Conservation (phyloP, 495 filamentous ascomycete genomes). For the Paragyromitra xinjiangensis region DNA sequence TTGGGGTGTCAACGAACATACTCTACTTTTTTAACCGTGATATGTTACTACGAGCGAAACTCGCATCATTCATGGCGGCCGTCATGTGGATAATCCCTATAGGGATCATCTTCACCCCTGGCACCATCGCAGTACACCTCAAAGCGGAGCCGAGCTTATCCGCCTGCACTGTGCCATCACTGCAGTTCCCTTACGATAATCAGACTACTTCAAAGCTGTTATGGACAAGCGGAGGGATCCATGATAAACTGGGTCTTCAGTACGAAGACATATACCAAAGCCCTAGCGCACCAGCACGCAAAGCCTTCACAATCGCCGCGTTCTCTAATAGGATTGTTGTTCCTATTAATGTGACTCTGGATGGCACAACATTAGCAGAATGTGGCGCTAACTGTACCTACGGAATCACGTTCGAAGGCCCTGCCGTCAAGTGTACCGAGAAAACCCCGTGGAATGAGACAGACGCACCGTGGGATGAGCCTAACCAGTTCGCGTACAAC, state of each 20-base stretch:
- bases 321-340: too few species aligned
- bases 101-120: background rate
- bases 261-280: too few species aligned
- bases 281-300: too few species aligned
- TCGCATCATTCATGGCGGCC: constrained; percentile 57
- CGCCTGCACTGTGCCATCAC: background rate
- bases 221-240: background rate
- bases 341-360: background rate
- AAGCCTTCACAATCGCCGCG: too few species aligned
- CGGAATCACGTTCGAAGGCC: background rate
- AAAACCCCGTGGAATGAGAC: background rate
- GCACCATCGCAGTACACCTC: constrained; percentile 1
- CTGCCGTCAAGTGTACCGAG: background rate
- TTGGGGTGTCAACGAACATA: constrained; percentile 49
- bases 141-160: background rate
- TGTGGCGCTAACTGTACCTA: background rate
- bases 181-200: background rate
- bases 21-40: constrained; percentile 46
- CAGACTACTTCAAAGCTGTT: background rate
- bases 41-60: constrained; percentile 51
- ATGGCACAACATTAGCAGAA: background rate
- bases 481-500: background rate
- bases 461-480: background rate
- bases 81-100: constrained; percentile 48
- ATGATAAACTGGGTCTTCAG: too few species aligned